Evolutionary conservation across 352 stramenopile species (phyloP).

Genomic region (Phytophthora colocasiae): DNA sequence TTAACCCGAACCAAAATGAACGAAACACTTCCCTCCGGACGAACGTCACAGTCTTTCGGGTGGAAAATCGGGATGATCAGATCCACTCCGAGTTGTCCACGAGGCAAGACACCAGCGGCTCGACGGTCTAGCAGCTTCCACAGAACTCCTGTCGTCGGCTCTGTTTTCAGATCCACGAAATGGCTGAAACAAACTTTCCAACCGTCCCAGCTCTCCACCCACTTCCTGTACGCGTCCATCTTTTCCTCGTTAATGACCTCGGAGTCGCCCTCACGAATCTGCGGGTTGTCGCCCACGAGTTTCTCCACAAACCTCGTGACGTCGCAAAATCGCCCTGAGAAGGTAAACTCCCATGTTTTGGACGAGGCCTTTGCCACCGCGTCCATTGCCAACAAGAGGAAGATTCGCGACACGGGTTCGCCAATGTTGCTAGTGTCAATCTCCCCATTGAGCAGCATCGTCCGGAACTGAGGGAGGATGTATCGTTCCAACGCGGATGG

Average conservation of each 20-base stretch:
- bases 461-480: conserved; percentile 6
- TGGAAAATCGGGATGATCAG: not conserved
- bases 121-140: conserved; percentile 5
- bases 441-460: not conserved
- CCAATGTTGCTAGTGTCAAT: conserved; percentile 1
- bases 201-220: not conserved
- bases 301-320: no score
- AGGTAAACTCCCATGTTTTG: not conserved
- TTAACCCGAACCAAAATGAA: conserved; percentile 10
- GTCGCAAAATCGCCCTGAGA: no score
- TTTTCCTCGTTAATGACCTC: no score
- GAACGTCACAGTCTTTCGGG: not conserved
- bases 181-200: not conserved
- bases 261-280: no score
- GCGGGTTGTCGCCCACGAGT: no score
- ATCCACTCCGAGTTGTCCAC: not conserved
- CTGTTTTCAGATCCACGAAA: not conserved
- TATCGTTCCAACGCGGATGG: not conserved
- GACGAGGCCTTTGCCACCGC: not conserved
- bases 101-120: not conserved
- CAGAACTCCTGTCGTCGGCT: not conserved
- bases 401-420: not conserved
- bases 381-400: conserved; percentile 10
- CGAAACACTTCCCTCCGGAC: not conserved
- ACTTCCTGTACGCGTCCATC: not conserved